These are phyloP conservation scores for Trichoderma pleuroti DNA, from an alignment of 2,329 filamentous ascomycete species.

Conservation along the genomic window DNA sequence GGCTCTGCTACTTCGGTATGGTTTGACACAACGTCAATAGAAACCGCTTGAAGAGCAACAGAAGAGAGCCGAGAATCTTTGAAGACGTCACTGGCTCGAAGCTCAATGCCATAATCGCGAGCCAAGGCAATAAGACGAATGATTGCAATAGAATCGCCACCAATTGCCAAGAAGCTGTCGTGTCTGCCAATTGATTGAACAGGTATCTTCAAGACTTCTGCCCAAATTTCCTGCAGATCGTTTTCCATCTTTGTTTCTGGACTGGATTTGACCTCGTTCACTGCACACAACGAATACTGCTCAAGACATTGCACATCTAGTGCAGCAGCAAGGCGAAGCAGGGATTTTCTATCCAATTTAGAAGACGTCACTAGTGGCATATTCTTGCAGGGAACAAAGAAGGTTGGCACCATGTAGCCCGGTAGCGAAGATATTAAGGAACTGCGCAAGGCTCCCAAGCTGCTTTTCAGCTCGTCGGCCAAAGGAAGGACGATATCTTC, in stretches of 20 bases:
- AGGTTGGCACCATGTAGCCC: constrained; percentile 7
- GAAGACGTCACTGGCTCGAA: not conserved
- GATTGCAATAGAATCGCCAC: constrained; percentile 17
- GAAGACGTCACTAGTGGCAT: constrained; percentile 9
- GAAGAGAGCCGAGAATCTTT: not conserved
- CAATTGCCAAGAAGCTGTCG: constrained; percentile 19
- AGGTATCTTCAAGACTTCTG: not conserved
- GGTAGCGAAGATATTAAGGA: not conserved
- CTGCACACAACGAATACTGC: not conserved
- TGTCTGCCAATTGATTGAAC: not conserved
- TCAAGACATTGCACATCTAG: not conserved
- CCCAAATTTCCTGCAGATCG: not conserved
- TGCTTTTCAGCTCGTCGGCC: not conserved
- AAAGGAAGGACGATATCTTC: not conserved
- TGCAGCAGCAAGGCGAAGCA: not conserved
- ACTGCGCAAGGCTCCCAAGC: not conserved
- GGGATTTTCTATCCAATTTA: constrained; percentile 8
- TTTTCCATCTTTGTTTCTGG: constrained; percentile 10
- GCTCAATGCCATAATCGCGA: not conserved
- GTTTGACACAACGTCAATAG: not conserved
- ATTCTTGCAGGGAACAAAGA: constrained; percentile 2
- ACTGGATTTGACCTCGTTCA: not conserved
- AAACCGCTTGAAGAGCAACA: not conserved
- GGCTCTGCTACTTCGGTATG: not conserved
- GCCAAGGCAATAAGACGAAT: constrained; percentile 7